phyloP scores from a whole-genome alignment of 768 basidiomycete species.

The Lepiota brunneoincarnata region DNA sequence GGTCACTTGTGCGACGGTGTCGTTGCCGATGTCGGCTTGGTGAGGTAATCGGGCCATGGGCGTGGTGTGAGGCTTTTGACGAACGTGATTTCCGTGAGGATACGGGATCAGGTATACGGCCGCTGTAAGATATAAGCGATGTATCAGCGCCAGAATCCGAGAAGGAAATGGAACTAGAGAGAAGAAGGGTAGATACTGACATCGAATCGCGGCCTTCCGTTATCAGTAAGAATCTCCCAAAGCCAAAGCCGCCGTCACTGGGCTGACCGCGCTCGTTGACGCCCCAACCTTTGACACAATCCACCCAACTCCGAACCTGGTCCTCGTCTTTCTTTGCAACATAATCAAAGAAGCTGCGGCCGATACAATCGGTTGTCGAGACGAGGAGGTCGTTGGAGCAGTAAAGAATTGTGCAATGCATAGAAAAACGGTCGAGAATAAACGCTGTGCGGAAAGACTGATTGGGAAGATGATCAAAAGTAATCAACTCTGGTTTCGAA shows the following conservation, averaged over 20 bases:
- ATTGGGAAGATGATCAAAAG: constrained; percentile 61
- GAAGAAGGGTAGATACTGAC: constrained; percentile 31
- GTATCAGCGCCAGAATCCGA: neutral
- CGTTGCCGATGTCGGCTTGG: constrained; percentile 17
- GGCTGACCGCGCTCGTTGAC: constrained; percentile 83
- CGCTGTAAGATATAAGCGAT: neutral
- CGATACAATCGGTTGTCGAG: constrained; percentile 54
- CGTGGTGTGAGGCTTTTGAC: neutral
- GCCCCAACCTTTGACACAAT: constrained; percentile 78
- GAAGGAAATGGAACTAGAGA: neutral
- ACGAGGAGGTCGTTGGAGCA: constrained; percentile 74
- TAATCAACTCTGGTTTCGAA: constrained; percentile 26
- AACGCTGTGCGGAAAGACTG: constrained; percentile 77
- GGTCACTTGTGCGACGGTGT: constrained; percentile 16
- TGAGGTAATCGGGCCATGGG: constrained; percentile 5
- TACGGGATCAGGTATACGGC: constrained; percentile 7
- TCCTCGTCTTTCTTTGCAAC: constrained; percentile 62
- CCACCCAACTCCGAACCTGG: constrained; percentile 71
- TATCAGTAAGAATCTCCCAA: constrained; percentile 63
- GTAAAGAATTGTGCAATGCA: constrained; percentile 62
- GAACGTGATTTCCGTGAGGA: constrained; percentile 7
- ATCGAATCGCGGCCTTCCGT: constrained; percentile 61
- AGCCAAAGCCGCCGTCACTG: constrained; percentile 83
- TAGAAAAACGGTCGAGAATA: constrained; percentile 76
- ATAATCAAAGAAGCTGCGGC: constrained; percentile 74